Evolutionary conservation across 2,329 filamentous ascomycete genomes (phyloP), one percentile per base, ranked within the genome.

Genomic region (Tricladium varicosporioides): DNA sequence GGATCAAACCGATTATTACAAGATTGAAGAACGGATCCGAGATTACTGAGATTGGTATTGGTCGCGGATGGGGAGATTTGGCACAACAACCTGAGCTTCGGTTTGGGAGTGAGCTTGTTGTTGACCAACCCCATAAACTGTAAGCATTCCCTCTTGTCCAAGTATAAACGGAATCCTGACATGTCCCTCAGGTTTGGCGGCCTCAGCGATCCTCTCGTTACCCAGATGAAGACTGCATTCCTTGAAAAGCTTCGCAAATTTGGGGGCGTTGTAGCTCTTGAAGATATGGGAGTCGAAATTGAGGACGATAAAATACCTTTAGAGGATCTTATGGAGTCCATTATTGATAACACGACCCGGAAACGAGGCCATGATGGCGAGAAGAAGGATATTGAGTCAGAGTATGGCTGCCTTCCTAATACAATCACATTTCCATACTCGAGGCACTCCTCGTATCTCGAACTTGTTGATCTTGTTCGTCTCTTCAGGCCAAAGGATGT

Each of bases 371-470:
- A 40, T 7, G 13, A 22, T 9, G 22, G 22, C 5, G 31, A 18
- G 51, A 42, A 14, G 22, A 27, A 27, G 22, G 22, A 27, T 3
- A 3, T 27, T 27, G 22, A 27, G 22, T 27, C 22, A 27, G 22
- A 27, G 22, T 18, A 56, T n/a, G 44, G 50, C 5, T 14, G 10
- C n/a, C 57, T 70, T 13, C 61, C 65, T 1, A 66, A 57, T 48
- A 33, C 59, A 10, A 82, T 86, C 2, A 74, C 70, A 0, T 97
- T 96, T 63, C 90, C 92, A 0, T 97, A 92, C 68, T 93, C 93
- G 0, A 83, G 93, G 1, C 93, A 97, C 71, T 95, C 93, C 0
- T 96, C 91, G 0, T 93, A 94, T 59, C 75, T 78, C 0, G 93
- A 97, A 69, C 80, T 96, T 2, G 88, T 90, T 61, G 74, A 84